Percentiles rank a stretch among this genome's conserved stretches.
phyloP scores from a whole-genome alignment of 106 monocot species.

The Allium cepa region DNA sequence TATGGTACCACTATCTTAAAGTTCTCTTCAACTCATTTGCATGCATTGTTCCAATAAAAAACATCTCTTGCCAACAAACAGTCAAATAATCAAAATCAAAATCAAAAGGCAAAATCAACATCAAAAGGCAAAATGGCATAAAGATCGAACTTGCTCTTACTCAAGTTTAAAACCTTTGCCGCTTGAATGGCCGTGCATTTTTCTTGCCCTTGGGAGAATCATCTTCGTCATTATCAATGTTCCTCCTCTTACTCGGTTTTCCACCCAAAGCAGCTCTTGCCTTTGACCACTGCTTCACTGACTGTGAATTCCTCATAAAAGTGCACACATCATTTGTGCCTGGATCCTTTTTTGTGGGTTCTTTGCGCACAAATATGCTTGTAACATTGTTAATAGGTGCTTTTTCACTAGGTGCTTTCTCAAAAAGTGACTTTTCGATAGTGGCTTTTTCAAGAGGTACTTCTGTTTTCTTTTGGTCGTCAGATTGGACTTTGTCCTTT shows the following conservation, averaged over 20 bases:
- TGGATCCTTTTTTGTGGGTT: conserved; percentile 10
- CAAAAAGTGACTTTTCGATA: background rate
- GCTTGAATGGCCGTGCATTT: no score
- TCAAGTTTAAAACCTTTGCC: background rate
- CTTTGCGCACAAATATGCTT: background rate
- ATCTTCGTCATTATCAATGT: conserved; percentile 23
- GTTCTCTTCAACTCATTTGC: no score
- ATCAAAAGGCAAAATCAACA: no score
- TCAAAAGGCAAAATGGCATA: no score
- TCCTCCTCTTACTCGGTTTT: conserved; percentile 43
- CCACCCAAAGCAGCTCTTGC: conserved; percentile 50
- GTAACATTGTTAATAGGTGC: background rate
- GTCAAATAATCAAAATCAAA: no score
- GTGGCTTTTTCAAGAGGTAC: no score
- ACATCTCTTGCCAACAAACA: no score
- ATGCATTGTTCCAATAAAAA: no score
- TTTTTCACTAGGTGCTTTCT: background rate
- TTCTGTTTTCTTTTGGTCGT: conserved; percentile 3
- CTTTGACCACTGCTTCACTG: conserved; percentile 69
- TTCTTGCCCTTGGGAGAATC: conserved; percentile 22
- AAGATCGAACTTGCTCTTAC: background rate
- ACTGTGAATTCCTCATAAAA: conserved; percentile 76
- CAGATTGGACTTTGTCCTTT: conserved; percentile 7
- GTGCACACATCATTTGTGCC: conserved; percentile 42
- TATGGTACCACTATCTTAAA: no score